Evolutionary conservation across 2,329 filamentous ascomycete species (phyloP), one percentile per base, ranked within the genome.

Genomic region (Pseudopyricularia javanii): DNA sequence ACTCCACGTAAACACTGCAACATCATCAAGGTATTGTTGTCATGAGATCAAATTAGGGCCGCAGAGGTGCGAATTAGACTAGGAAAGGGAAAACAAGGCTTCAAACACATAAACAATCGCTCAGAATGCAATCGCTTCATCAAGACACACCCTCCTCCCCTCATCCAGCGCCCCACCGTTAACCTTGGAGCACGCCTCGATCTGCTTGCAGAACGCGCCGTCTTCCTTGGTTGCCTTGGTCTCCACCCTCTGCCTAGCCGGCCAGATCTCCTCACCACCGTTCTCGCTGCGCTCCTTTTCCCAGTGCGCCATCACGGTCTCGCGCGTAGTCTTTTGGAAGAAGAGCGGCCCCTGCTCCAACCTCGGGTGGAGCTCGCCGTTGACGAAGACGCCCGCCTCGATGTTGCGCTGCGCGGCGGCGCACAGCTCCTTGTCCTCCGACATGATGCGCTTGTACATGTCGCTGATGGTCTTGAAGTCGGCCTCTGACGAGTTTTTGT

Each of bases 371-470:
- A 84, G 67, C 61, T 82, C 75, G 51, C 81, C 81, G 59, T 79
- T 83, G 61, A 80, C 67, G 55, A 82, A 84, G 51, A 83, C 71
- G 7, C 79, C 79, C 0, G 75, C 71, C 61, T 80, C 77, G 58
- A 84, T 70, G 62, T 85, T 84, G 62, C 70, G 72, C 61, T 84
- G 80, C 1, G 78, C 74, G 12, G 71, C 72, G 58, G 73, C 68
- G 67, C 80, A 84, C 26, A 85, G 74, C 8, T 74, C 70, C 60
- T 83, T 83, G 67, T 85, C 81, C 63, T 85, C 81, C 1, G 72
- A 71, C 75, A 83, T 78, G 63, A 85, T 74, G 37, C 76, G 75
- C 64, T 79, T 79, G 69, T 83, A 84, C 59, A 83, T 77, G 47
- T 75, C 65, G 62, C 72, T 74, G 63, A 83, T 78, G 51, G 70